phyloP scores from a whole-genome alignment of 495 filamentous ascomycete species.

The Talaromyces proteolyticus region DNA sequence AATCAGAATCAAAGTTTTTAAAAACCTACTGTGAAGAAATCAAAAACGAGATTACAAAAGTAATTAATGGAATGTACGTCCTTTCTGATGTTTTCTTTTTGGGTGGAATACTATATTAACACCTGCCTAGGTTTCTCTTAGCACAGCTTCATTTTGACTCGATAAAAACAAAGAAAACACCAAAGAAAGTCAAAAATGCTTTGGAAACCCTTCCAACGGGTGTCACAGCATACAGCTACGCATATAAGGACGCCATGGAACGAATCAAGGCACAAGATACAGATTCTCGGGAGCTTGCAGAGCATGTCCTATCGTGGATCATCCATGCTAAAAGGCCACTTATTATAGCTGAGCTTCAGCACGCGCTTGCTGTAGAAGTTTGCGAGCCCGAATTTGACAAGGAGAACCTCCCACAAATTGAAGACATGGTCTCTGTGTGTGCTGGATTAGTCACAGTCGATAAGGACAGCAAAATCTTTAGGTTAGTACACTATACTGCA shows the following conservation, averaged over 20 bases:
- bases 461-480: constrained; percentile 30
- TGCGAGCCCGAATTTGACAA: constrained; percentile 23
- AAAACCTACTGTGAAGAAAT: constrained; percentile 22
- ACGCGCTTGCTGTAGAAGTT: constrained; percentile 37
- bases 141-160: constrained; percentile 44
- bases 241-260: constrained; percentile 36
- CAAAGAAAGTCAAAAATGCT: constrained; percentile 21
- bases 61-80: constrained; percentile 34
- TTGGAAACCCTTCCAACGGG: constrained; percentile 24
- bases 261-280: constrained; percentile 31
- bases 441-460: constrained; percentile 48
- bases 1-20: constrained; percentile 11
- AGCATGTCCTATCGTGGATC: constrained; percentile 38
- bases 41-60: constrained; percentile 15
- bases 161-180: constrained; percentile 25
- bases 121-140: constrained; percentile 43
- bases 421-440: constrained; percentile 40
- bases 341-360: constrained; percentile 30
- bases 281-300: constrained; percentile 22
- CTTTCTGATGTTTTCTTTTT: constrained; percentile 1
- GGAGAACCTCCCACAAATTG: constrained; percentile 27
- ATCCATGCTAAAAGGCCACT: constrained; percentile 29
- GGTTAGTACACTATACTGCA: constrained; percentile 44
- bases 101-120: neutral
- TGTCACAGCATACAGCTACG: constrained; percentile 15